Conservation (phyloP, 148 eudicot species). For the Fagopyrum esculentum region DNA sequence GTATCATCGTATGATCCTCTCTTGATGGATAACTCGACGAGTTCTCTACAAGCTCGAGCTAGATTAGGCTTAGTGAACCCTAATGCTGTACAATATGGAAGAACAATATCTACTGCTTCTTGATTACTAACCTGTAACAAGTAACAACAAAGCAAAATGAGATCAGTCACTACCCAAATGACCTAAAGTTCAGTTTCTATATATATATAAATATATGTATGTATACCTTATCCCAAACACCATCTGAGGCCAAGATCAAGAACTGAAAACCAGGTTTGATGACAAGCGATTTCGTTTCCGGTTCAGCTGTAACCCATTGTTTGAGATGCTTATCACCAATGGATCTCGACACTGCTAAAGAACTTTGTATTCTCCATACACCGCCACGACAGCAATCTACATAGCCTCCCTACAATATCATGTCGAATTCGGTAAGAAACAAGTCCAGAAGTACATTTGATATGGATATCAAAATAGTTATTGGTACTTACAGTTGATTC, state of each 20-base stretch:
- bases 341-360: slow-evolving; percentile 64
- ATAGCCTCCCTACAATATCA: slow-evolving; percentile 53
- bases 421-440: not conserved
- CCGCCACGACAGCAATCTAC: slow-evolving; percentile 39
- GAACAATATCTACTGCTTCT: slow-evolving; percentile 54
- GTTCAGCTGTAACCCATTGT: slow-evolving; percentile 56
- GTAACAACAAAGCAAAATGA: not conserved
- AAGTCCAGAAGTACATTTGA: not conserved
- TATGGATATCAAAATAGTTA: not conserved
- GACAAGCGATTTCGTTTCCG: slow-evolving; percentile 29
- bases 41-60: slow-evolving; percentile 45
- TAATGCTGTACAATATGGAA: slow-evolving; percentile 19
- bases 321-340: slow-evolving; percentile 58
- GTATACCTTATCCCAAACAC: slow-evolving; percentile 52
- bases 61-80: slow-evolving; percentile 19
- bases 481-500: slow-evolving; percentile 39
- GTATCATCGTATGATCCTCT: slow-evolving; percentile 56
- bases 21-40: slow-evolving; percentile 37
- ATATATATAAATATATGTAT: not conserved
- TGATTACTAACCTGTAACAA: slow-evolving; percentile 46
- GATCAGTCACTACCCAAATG: not conserved
- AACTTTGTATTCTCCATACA: slow-evolving; percentile 54
- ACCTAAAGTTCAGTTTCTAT: not conserved
- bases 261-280: slow-evolving; percentile 33
- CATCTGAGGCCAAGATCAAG: slow-evolving; percentile 51